Conservation (phyloP, 495 filamentous ascomycete species). For the Podospora conica region DNA sequence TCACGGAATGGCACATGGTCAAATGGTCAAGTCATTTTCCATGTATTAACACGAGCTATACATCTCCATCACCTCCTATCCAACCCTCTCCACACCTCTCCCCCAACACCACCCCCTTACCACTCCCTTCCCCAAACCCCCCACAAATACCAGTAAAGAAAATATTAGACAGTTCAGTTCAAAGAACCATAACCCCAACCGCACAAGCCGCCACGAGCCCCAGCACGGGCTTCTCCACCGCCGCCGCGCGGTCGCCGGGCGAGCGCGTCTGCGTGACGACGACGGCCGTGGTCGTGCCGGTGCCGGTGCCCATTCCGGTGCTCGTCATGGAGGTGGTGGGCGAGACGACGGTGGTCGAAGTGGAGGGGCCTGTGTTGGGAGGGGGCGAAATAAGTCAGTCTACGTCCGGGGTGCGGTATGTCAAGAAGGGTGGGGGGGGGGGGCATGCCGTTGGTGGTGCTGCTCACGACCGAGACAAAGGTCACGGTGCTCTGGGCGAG, state of each 20-base stretch:
- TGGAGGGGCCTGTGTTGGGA: neutral
- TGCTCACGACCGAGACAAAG: neutral
- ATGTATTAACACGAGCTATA: too few relatives aligned
- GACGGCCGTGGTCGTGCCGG: neutral
- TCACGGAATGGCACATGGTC: too few relatives aligned
- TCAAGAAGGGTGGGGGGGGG: too few relatives aligned
- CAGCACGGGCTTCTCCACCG: neutral
- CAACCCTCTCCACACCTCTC: too few relatives aligned
- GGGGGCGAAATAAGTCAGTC: too few relatives aligned
- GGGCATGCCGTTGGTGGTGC: neutral
- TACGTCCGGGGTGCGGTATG: too few relatives aligned
- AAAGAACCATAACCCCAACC: neutral
- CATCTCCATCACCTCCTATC: too few relatives aligned
- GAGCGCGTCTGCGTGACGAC: neutral
- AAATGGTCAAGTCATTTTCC: too few relatives aligned
- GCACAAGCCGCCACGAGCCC: slow-evolving; percentile 11
- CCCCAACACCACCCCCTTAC: too few relatives aligned
- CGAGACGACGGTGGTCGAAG: neutral
- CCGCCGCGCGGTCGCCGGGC: neutral
- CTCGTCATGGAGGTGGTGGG: neutral
- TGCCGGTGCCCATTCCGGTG: neutral
- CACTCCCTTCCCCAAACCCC: too few relatives aligned
- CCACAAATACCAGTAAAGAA: too few relatives aligned
- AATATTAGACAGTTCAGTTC: too few relatives aligned
- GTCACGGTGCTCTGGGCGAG: neutral